Base-by-base conservation (phyloP, 2,329 filamentous ascomycete genomes). In the Fusarium newnesense region DNA sequence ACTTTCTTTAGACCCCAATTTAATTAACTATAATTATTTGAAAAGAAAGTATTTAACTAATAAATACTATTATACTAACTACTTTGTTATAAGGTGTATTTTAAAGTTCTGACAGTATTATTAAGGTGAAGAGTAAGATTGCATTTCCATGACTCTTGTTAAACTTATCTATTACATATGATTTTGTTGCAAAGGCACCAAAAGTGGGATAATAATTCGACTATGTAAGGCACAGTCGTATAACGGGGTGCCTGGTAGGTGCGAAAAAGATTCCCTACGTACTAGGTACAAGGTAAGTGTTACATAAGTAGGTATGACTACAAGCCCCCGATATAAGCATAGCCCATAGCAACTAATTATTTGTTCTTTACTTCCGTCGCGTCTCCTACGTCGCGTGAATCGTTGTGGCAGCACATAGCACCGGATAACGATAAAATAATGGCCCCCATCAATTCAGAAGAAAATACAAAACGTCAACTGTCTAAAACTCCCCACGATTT, bases 401-500 rank as follows among this genome's bases (percentile, higher is more conserved):
- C 28, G 26, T 42, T 34, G 28, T 60, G 39, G 60, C 60, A 60
- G 32, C 58, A 62, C 40, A 28, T 30, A 61, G 37, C 60, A 66
- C 32, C 64, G 66, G 67, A 64, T 65, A 40, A 73, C 67, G 54
- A 50, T 32, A 50, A 44, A 36, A 62, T 43, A 62, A 81, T 81
- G 79, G 68, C 77, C 5, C 76, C 76, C 34, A 76, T 69, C 57
- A 68, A 53, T 44, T 58, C 67, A 65, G 56, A 62, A 36, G 72
- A 58, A 52, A 76, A 65, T 42, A 63, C 37, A 26, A 63, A 69
- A 73, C 76, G 66, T 56, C 78, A 63, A 21, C 66, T 66, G 24
- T 21, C 59, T 11, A 53, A 44, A 32, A 34, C 30, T 9, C 2
- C 60, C 12, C 52, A 59, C 30, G 86, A 96, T 69, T 93, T 97